A percentile compares a stretch with the other conserved stretches of the same genome.
Conservation (phyloP, 1,284 basidiomycete genomes). For the Pseudozyma pruni region DNA sequence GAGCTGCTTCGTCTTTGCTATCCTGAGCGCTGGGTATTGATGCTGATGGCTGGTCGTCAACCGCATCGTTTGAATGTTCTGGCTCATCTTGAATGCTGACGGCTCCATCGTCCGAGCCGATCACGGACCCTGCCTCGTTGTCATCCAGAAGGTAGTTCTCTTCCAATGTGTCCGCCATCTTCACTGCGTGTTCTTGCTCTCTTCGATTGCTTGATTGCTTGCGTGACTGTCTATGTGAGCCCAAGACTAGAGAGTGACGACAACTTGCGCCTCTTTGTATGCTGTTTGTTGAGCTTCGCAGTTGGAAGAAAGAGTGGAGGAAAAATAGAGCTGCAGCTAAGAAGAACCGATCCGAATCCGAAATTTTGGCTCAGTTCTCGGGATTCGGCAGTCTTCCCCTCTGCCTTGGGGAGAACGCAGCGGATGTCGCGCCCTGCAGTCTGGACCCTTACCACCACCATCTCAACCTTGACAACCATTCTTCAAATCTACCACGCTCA, state of each 20-base stretch:
- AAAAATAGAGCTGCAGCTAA: conserved; percentile 15
- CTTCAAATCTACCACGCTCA: no score
- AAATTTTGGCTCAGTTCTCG: conserved; percentile 31
- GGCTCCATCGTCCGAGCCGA: conserved; percentile 40
- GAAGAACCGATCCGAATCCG: conserved; percentile 2
- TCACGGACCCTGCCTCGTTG: conserved; percentile 28
- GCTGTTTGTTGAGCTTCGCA: conserved; percentile 6
- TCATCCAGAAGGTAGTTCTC: conserved; percentile 59
- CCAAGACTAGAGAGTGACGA: no score
- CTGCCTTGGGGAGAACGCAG: background rate
- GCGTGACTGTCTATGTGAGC: no score
- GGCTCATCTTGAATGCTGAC: conserved; percentile 38
- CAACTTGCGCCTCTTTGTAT: background rate
- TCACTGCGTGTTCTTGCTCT: background rate
- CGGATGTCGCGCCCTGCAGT: conserved; percentile 22
- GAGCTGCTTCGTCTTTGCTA: conserved; percentile 40
- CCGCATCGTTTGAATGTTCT: conserved; percentile 9
- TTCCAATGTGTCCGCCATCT: conserved; percentile 59
- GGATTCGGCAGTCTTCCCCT: conserved; percentile 14
- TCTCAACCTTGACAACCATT: background rate
- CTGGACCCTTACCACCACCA: conserved; percentile 38
- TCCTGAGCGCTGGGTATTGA: conserved; percentile 3
- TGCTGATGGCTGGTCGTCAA: background rate
- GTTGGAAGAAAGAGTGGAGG: conserved; percentile 13
- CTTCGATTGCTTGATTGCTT: background rate